Percentiles rank a stretch among this genome's conserved stretches.
Conservation (phyloP, 1,284 basidiomycete species). For the Cutaneotrichosporon cutaneum region DNA sequence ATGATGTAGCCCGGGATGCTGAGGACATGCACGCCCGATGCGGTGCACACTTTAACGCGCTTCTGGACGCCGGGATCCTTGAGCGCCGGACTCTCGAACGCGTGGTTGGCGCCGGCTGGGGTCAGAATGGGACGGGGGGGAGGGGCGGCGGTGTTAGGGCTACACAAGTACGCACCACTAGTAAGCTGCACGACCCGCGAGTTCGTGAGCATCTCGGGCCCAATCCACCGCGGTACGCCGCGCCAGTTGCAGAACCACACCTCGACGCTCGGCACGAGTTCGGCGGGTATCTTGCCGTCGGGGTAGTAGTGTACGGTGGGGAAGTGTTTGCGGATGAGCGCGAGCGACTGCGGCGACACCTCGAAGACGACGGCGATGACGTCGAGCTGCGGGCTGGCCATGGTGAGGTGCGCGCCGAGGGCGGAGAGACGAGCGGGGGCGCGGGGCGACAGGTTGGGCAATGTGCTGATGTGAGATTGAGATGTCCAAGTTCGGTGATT, state of each 20-base stretch:
- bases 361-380: conserved; percentile 15
- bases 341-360: conserved; percentile 29
- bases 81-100: conserved; percentile 31
- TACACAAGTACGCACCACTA: conserved; percentile 30
- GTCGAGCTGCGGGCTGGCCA: neutral
- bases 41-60: conserved; percentile 37
- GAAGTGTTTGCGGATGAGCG: conserved; percentile 32
- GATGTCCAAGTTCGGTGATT: neutral
- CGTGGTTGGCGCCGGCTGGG: conserved; percentile 43
- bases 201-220: conserved; percentile 29
- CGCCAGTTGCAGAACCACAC: conserved; percentile 34
- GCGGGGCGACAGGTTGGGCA: neutral
- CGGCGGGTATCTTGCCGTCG: conserved; percentile 23
- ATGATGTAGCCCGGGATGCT: conserved; percentile 50
- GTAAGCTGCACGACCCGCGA: conserved; percentile 43
- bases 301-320: conserved; percentile 39
- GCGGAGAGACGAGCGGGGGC: neutral
- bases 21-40: conserved; percentile 47
- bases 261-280: conserved; percentile 30
- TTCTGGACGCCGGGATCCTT: conserved; percentile 28
- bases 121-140: neutral
- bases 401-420: neutral
- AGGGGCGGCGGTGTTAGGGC: neutral
- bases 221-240: conserved; percentile 30
- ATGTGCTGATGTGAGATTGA: neutral